phyloP scores from a whole-genome alignment of 2,329 filamentous ascomycete species.

The Biscogniauxia marginata region DNA sequence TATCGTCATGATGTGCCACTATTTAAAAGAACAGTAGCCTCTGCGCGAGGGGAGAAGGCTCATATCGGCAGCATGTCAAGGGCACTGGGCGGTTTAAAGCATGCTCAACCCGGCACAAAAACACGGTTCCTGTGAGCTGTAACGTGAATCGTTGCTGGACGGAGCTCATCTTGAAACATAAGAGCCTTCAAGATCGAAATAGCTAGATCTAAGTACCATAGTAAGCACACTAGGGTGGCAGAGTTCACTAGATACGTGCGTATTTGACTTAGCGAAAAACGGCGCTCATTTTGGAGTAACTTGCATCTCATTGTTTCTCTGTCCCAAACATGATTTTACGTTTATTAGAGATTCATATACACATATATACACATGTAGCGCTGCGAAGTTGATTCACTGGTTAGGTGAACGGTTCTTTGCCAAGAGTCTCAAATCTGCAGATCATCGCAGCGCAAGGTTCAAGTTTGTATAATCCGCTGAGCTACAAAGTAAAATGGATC shows the following conservation, averaged over 20 bases:
- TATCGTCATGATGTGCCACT: constrained; percentile 6
- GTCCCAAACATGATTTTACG: not conserved
- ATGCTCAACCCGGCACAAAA: not conserved
- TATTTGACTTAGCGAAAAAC: not conserved
- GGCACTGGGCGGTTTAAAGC: not conserved
- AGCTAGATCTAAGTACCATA: not conserved
- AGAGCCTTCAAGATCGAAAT: not conserved
- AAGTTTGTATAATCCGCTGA: not conserved
- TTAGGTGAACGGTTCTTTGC: not conserved
- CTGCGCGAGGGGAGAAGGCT: not conserved
- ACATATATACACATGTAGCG: not conserved
- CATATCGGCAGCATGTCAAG: not conserved
- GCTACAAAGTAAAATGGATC: not conserved
- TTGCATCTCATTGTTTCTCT: not conserved
- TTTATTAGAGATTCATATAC: not conserved
- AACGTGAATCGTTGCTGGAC: not conserved
- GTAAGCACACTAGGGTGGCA: not conserved
- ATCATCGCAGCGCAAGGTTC: not conserved
- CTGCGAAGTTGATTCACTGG: not conserved
- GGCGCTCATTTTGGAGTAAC: not conserved
- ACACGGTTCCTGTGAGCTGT: not conserved
- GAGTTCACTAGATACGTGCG: not conserved
- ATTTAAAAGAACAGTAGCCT: not conserved
- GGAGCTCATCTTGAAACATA: not conserved
- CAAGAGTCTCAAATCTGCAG: not conserved